phyloP scores from a whole-genome alignment of 495 filamentous ascomycete genomes.

The Hyaloscypha hepaticicola region DNA sequence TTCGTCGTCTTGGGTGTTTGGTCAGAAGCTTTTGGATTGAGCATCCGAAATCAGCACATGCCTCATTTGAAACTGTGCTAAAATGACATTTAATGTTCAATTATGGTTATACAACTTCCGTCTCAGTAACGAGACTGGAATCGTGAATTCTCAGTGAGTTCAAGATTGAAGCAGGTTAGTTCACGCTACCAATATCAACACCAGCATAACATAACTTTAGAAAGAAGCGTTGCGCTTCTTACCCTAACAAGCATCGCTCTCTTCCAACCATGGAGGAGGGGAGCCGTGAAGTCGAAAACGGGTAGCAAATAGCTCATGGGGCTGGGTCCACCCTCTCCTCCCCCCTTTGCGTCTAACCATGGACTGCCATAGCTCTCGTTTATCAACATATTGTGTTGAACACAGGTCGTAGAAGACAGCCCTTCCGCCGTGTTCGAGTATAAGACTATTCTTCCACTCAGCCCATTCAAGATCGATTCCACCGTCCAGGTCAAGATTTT shows the following conservation, averaged over 20 bases:
- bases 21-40: no score
- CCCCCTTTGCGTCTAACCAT: not conserved
- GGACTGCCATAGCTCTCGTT: not conserved
- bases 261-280: not conserved
- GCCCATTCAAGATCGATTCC: not conserved
- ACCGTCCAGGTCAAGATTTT: conserved; percentile 2
- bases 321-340: not conserved
- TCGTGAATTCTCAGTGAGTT: no score
- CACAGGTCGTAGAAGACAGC: not conserved
- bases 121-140: no score
- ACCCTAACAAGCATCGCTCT: not conserved
- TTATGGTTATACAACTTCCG: no score
- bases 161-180: no score
- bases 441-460: not conserved
- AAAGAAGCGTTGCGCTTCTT: not conserved
- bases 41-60: no score
- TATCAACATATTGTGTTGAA: not conserved
- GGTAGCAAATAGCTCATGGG: not conserved
- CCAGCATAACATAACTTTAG: not conserved
- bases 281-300: not conserved
- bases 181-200: no score
- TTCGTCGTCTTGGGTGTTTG: no score
- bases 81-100: no score
- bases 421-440: not conserved
- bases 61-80: no score